These are phyloP conservation scores for Fistulifera solaris DNA, from an alignment of 108 stramenopile species.

Conservation along the genomic window DNA sequence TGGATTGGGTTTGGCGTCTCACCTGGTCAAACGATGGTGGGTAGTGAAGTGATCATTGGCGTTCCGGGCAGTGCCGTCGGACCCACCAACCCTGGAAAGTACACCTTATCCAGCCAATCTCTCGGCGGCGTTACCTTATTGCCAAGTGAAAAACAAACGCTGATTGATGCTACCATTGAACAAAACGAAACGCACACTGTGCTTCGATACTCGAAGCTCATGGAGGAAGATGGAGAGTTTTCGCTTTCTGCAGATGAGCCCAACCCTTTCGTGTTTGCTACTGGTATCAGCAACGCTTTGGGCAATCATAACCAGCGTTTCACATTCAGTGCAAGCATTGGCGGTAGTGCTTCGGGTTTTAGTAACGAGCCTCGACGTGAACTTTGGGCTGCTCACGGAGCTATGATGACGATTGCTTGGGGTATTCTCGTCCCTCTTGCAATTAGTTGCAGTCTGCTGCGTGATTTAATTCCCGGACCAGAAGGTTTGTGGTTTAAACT, in stretches of 20 bases:
- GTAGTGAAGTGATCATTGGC: slow-evolving; percentile 27
- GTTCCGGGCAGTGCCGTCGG: slow-evolving; percentile 9
- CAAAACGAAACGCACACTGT: slow-evolving; percentile 30
- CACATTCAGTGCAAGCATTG: neutral
- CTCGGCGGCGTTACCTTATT: slow-evolving; percentile 22
- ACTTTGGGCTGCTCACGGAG: slow-evolving; percentile 58
- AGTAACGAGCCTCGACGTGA: neutral
- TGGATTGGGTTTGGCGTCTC: slow-evolving; percentile 28
- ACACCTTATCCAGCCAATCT: slow-evolving; percentile 21
- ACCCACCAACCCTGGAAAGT: slow-evolving; percentile 28
- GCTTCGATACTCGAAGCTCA: slow-evolving; percentile 53
- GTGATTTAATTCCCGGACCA: slow-evolving; percentile 17
- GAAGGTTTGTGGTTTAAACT: slow-evolving; percentile 33
- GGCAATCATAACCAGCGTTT: slow-evolving; percentile 23
- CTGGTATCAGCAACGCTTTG: slow-evolving; percentile 26
- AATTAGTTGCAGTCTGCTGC: slow-evolving; percentile 38
- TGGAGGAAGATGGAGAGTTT: slow-evolving; percentile 37
- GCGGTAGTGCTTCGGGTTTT: neutral
- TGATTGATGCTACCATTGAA: slow-evolving; percentile 29
- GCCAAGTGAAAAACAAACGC: slow-evolving; percentile 32
- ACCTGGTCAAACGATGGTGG: slow-evolving; percentile 15
- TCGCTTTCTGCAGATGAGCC: slow-evolving; percentile 20
- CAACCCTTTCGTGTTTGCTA: slow-evolving; percentile 39
- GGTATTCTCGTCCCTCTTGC: slow-evolving; percentile 51
- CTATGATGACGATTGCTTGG: slow-evolving; percentile 52